These are phyloP conservation scores for Trichosanthes cucumerina DNA, from an alignment of 306 rosid species.

Conservation along the genomic window DNA sequence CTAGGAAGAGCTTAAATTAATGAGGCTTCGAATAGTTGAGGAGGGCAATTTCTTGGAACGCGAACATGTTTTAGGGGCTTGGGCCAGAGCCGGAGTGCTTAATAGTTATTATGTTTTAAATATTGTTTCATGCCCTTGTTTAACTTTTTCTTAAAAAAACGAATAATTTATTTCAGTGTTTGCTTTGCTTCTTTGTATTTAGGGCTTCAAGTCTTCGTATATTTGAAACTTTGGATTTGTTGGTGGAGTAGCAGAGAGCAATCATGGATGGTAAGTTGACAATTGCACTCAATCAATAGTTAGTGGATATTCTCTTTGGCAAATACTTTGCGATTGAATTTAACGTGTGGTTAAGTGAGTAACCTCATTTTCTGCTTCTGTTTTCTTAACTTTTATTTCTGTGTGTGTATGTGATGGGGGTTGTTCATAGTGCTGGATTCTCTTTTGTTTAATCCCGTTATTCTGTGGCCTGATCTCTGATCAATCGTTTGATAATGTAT, in stretches of 20 bases:
- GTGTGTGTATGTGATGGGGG: not conserved
- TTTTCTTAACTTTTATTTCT: not conserved
- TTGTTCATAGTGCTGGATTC: not conserved
- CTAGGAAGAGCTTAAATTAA: not conserved
- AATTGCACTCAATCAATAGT: not conserved
- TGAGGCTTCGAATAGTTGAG: not conserved
- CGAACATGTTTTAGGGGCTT: not conserved
- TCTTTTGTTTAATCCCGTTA: not conserved
- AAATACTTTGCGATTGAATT: not conserved
- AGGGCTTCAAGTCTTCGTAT: not conserved
- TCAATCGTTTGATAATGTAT: not conserved
- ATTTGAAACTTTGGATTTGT: not conserved
- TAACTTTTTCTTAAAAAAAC: not conserved
- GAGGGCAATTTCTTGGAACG: too few relatives aligned
- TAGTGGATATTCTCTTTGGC: not conserved
- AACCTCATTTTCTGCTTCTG: not conserved
- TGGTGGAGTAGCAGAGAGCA: not conserved
- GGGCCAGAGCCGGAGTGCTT: too few relatives aligned
- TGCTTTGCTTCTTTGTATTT: not conserved
- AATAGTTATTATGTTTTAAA: not conserved
- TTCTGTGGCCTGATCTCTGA: not conserved
- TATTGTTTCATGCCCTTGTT: not conserved
- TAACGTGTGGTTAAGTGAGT: not conserved
- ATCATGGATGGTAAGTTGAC: slow-evolving; percentile 5
- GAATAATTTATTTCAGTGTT: not conserved